Percentiles rank a stretch among this genome's conserved stretches.
Conservation (phyloP, 129 eudicot genomes). For the Artemisia argyi region DNA sequence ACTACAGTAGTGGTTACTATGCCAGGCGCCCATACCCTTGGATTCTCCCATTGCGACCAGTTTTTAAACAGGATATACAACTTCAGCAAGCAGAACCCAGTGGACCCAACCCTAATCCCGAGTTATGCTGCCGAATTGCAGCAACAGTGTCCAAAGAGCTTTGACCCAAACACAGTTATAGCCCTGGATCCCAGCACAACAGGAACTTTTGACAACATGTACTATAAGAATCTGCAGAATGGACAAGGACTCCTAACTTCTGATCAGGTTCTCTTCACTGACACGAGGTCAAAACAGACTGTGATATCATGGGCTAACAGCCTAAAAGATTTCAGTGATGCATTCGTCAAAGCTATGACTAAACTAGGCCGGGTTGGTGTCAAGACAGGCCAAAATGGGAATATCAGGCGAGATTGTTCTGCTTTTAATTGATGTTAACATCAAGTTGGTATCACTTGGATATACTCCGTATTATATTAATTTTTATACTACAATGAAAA, state of each 20-base stretch:
- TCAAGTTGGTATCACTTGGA: slow-evolving; percentile 7
- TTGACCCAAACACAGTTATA: slow-evolving; percentile 62
- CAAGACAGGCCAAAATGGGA: slow-evolving; percentile 62
- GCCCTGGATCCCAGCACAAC: slow-evolving; percentile 75
- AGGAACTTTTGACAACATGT: slow-evolving; percentile 61
- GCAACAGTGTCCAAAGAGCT: slow-evolving; percentile 54
- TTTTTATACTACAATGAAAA: no score
- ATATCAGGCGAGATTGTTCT: slow-evolving; percentile 61
- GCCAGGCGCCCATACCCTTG: slow-evolving; percentile 77
- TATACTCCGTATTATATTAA: no score
- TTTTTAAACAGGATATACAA: slow-evolving; percentile 68
- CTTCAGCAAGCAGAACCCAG: slow-evolving; percentile 38
- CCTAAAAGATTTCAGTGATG: slow-evolving; percentile 40
- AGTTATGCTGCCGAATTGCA: slow-evolving; percentile 55
- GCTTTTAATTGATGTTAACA: slow-evolving; percentile 31
- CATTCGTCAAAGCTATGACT: slow-evolving; percentile 54
- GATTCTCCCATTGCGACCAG: slow-evolving; percentile 81
- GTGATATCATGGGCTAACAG: slow-evolving; percentile 56
- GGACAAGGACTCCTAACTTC: slow-evolving; percentile 76
- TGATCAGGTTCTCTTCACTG: slow-evolving; percentile 69
- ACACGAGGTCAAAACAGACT: slow-evolving; percentile 48
- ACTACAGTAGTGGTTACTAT: slow-evolving; percentile 2
- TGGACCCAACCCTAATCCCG: slow-evolving; percentile 65
- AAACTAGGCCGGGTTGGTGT: slow-evolving; percentile 80
- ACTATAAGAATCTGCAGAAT: slow-evolving; percentile 51